Conservation (phyloP, 768 basidiomycete species). For the Auricularia auricula-judae region DNA sequence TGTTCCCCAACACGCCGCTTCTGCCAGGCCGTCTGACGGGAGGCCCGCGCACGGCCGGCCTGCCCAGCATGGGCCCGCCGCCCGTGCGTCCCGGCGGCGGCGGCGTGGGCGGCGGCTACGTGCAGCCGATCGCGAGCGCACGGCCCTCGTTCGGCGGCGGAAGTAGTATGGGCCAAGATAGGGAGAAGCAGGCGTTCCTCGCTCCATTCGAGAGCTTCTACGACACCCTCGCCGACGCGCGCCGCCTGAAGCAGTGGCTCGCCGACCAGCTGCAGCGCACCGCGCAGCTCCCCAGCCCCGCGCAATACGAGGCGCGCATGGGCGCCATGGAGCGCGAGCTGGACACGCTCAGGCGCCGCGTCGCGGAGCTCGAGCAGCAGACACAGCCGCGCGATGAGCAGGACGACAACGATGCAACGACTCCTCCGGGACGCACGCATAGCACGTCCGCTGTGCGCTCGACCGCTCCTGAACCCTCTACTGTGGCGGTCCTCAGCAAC, state of each 20-base stretch:
- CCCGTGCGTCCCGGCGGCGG: background rate
- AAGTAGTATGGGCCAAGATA: conserved; percentile 11
- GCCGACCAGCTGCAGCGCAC: conserved; percentile 48
- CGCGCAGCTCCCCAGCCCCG: conserved; percentile 36
- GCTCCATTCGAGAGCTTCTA: conserved; percentile 79
- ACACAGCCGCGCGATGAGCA: background rate
- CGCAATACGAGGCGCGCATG: background rate
- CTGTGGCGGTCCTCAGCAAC: background rate
- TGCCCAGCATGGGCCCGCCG: background rate
- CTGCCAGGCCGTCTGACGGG: background rate
- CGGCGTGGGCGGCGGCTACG: background rate
- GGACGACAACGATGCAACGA: background rate
- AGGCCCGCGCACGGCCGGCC: background rate
- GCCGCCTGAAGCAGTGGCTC: conserved; percentile 68
- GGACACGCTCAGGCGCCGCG: background rate
- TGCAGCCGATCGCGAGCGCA: background rate
- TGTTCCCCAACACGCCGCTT: background rate
- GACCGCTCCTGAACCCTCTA: background rate
- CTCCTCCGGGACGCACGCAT: background rate
- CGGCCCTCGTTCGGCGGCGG: background rate
- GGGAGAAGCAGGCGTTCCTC: conserved; percentile 47
- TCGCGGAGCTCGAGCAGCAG: background rate
- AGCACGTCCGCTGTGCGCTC: background rate
- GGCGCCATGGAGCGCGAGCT: background rate
- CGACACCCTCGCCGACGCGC: conserved; percentile 71